Percentiles rank a stretch among this genome's conserved stretches.
phyloP scores from a whole-genome alignment of 441 rosid genomes.

The Macaranga tanarius region DNA sequence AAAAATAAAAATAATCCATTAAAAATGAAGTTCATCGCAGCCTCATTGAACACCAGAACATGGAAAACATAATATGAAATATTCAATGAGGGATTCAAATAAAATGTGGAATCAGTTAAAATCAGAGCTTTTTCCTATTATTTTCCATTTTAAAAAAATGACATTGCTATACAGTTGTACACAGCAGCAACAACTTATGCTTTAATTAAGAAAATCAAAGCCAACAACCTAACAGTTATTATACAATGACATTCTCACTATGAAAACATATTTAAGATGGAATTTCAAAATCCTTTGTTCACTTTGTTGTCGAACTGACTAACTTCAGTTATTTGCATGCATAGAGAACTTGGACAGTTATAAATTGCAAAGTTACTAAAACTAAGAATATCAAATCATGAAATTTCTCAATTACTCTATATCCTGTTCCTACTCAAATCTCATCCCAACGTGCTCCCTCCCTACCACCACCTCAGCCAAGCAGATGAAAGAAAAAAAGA shows the following conservation, averaged over 20 bases:
- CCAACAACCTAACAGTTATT: background rate
- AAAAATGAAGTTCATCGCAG: background rate
- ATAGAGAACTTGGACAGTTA: background rate
- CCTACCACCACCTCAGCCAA: background rate
- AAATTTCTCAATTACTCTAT: background rate
- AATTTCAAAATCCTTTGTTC: background rate
- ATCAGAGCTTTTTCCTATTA: background rate
- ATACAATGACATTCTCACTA: background rate
- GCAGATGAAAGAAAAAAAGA: background rate
- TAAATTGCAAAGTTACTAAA: background rate
- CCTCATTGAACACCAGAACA: background rate
- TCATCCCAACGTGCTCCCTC: background rate
- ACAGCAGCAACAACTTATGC: background rate
- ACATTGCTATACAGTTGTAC: background rate
- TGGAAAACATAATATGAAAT: background rate
- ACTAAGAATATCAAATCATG: background rate
- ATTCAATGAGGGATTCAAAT: background rate
- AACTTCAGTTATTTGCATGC: slow-evolving; percentile 1
- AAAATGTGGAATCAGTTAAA: background rate
- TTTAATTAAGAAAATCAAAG: no score
- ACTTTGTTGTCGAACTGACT: background rate
- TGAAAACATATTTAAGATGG: background rate
- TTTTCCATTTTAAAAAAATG: background rate
- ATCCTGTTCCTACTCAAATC: background rate
- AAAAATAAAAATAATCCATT: background rate